Conservation (phyloP, 345 rosid species). For the Gossypium turneri region DNA sequence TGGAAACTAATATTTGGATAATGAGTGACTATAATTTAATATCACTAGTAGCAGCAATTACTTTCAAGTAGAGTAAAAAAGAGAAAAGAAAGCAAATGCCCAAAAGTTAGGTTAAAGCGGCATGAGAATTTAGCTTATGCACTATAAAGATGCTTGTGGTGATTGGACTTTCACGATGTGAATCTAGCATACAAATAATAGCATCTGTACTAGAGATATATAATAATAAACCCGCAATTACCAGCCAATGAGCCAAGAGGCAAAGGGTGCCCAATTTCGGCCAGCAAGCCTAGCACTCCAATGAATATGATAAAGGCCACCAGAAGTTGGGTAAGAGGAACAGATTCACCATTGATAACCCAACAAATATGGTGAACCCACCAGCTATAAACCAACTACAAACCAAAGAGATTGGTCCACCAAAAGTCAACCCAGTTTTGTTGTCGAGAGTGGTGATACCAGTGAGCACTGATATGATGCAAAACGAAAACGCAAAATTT, state of each 20-base stretch:
- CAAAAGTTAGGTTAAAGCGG: no score
- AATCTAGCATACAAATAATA: no score
- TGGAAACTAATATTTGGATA: no score
- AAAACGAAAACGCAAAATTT: constrained; percentile 87
- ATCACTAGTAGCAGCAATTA: no score
- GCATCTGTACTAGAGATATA: no score
- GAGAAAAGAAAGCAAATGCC: no score
- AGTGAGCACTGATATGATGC: constrained; percentile 79
- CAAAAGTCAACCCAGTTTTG: constrained; percentile 59
- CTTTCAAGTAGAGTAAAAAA: no score
- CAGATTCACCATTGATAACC: constrained; percentile 91
- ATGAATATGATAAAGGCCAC: constrained; percentile 93
- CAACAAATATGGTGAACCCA: constrained; percentile 66
- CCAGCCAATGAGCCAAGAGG: constrained; percentile 98
- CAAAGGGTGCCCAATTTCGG: constrained; percentile 81
- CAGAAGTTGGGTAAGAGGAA: constrained; percentile 93
- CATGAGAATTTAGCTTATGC: no score
- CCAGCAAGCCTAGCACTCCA: constrained; percentile 99
- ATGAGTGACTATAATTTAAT: no score
- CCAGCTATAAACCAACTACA: constrained; percentile 93
- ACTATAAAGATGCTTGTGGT: no score
- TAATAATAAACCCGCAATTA: constrained; percentile 16
- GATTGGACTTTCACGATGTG: no score
- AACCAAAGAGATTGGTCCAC: constrained; percentile 71
- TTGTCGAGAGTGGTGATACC: constrained; percentile 86